Evolutionary conservation across 2,329 filamentous ascomycete species (phyloP).

Genomic region (Pseudogymnoascus verrucosus): DNA sequence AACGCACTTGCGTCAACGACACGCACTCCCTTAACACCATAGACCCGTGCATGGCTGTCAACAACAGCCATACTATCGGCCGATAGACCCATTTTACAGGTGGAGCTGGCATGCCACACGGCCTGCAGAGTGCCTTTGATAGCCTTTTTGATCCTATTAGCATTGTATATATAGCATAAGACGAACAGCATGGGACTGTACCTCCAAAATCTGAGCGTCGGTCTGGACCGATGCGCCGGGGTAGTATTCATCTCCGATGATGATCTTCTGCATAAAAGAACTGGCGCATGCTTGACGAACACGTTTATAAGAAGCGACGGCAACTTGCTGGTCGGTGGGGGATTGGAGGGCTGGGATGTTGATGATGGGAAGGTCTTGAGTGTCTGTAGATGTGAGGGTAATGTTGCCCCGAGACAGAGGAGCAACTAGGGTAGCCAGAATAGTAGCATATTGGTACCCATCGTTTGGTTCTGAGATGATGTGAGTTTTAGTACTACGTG

Average conservation of each 20-base stretch:
- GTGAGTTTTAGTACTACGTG: neutral
- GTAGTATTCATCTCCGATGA: slow-evolving; percentile 17
- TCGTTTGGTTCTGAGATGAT: slow-evolving; percentile 16
- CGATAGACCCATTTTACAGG: slow-evolving; percentile 24
- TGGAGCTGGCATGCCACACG: slow-evolving; percentile 6
- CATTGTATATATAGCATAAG: neutral
- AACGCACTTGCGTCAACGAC: slow-evolving; percentile 80
- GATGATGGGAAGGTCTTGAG: slow-evolving; percentile 32
- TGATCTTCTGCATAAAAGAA: slow-evolving; percentile 13
- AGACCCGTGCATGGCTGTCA: slow-evolving; percentile 60
- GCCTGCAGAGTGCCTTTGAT: neutral
- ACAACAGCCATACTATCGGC: slow-evolving; percentile 45
- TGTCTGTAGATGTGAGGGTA: slow-evolving; percentile 28
- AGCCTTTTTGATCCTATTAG: neutral
- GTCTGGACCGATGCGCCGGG: slow-evolving; percentile 15
- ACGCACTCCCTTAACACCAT: slow-evolving; percentile 61
- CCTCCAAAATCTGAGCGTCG: slow-evolving; percentile 19
- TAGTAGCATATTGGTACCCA: slow-evolving; percentile 27
- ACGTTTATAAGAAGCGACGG: slow-evolving; percentile 34
- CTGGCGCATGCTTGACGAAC: slow-evolving; percentile 25
- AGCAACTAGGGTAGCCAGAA: slow-evolving; percentile 29
- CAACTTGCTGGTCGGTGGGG: slow-evolving; percentile 35
- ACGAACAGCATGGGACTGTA: neutral
- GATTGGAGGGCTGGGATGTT: slow-evolving; percentile 38
- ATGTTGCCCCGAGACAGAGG: slow-evolving; percentile 36